Conservation (phyloP, 805 yeast species). For the Yarrowia keelungensis region DNA sequence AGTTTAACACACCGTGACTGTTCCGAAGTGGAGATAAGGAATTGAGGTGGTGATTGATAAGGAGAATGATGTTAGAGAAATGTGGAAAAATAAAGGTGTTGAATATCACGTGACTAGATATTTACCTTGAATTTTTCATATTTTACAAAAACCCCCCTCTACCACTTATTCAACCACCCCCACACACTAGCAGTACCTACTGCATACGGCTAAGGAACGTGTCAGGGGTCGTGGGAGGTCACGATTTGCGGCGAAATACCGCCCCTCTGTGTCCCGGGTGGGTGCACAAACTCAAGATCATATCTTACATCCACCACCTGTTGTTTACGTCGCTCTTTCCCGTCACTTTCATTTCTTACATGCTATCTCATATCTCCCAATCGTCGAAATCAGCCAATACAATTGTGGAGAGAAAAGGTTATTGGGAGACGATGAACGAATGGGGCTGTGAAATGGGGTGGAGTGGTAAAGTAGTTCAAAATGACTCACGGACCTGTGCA, state of each 20-base stretch:
- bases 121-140: no score
- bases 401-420: constrained; percentile 21
- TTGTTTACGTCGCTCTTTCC: neutral
- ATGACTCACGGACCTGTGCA: no score
- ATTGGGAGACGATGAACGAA: neutral
- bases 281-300: constrained; percentile 5
- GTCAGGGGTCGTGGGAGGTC: neutral
- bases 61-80: no score
- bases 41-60: neutral
- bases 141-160: no score
- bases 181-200: neutral
- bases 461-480: no score
- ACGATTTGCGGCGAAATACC: neutral
- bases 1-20: constrained; percentile 20
- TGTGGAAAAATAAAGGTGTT: neutral
- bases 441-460: neutral
- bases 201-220: constrained; percentile 1
- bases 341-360: constrained; percentile 5
- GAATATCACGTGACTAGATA: neutral
- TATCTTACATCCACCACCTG: constrained; percentile 15
- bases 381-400: constrained; percentile 28
- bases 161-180: no score
- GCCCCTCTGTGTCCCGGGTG: no score
- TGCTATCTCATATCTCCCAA: constrained; percentile 32
- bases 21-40: constrained; percentile 35